A percentile compares a stretch with the other conserved stretches of the same genome.
Evolutionary conservation across 768 basidiomycete genomes (phyloP).

Genomic region (Rhodosporidiobolus sp.): DNA sequence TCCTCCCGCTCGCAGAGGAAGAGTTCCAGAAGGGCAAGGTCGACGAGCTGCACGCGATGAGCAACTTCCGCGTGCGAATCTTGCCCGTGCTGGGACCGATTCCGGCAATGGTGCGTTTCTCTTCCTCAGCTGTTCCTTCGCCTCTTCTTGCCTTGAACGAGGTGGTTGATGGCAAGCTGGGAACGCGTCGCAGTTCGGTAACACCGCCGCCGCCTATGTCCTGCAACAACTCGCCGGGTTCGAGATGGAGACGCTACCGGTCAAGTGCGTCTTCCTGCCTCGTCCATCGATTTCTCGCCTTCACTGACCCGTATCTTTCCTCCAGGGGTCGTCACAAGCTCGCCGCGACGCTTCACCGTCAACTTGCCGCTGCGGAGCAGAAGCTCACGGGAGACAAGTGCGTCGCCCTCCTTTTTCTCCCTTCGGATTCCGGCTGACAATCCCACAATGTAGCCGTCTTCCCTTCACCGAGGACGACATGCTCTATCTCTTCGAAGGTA

Average conservation of each 20-base stretch:
- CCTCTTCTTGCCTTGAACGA: too few species aligned
- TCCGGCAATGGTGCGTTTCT: slow-evolving; percentile 39
- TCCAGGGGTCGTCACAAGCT: slow-evolving; percentile 38
- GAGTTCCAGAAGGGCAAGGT: slow-evolving; percentile 87
- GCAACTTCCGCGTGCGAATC: slow-evolving; percentile 90
- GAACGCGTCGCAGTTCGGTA: slow-evolving; percentile 63
- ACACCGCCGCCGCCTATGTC: slow-evolving; percentile 84
- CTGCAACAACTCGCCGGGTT: slow-evolving; percentile 79
- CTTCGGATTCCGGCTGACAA: not conserved
- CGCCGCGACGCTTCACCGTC: slow-evolving; percentile 29
- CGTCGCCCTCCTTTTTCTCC: not conserved
- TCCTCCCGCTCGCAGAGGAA: slow-evolving; percentile 85
- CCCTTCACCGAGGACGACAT: slow-evolving; percentile 81
- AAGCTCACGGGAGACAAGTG: slow-evolving; percentile 36
- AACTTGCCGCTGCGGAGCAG: slow-evolving; percentile 32
- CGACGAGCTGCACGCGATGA: slow-evolving; percentile 81
- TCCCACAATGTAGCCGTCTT: slow-evolving; percentile 62
- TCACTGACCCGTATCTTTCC: not conserved
- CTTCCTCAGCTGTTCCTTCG: not conserved
- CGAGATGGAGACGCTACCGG: slow-evolving; percentile 80
- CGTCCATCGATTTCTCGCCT: not conserved
- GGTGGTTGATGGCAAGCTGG: too few species aligned
- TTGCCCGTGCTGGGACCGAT: slow-evolving; percentile 75
- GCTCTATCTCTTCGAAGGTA: slow-evolving; percentile 68
- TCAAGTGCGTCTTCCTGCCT: slow-evolving; percentile 67